Base-by-base conservation (phyloP, 371 early-diverging fungal species). In the Smittium culicis region DNA sequence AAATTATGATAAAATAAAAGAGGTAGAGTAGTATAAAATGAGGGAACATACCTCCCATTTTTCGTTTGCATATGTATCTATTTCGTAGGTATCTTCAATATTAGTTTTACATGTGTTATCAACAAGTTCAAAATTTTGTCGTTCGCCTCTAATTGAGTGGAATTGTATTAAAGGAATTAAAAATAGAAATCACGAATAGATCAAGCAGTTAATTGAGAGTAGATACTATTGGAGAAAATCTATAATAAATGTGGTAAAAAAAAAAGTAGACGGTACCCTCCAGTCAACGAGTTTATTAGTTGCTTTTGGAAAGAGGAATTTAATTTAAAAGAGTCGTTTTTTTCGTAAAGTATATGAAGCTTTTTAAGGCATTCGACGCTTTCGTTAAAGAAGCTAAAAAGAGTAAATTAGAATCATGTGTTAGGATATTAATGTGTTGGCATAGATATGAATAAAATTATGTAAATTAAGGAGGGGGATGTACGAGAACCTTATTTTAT, bases 241-340 rank as follows among this genome's bases (percentile, higher is more conserved):
- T 24, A 25, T 24, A 34, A 35, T 35, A 11, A 45, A 64, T 16
- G 20, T 45, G n/a, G 8, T 11, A 35, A 34, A 35, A 35, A 64
- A 35, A 24, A 89, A 89, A 74, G 3, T 3, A 1, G 89, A 90
- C 11, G 11, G 11, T 66, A 66, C 67, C 93, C 88, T 73, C 96
- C 94, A 5, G 93, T 91, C 65, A 96, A 75, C 29, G 92, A 94
- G 66, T 91, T 88, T 66, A 85, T 83, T 66, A 94, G 85, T 68
- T 88, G 86, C 67, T 78, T 72, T 61, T 89, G 85, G 73, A 94
- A 96, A 2, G 81, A 80, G 0, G 76, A 70, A 66, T 86, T 85
- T 82, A 91, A 81, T 1, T 73, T 67, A 55, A 87, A 69, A 31
- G 64, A 56, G 54, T 73, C 73, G 16, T 73, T 70, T 25, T 79